phyloP scores from a whole-genome alignment of 192 early-diverging fungal genomes.

The Spizellomyces punctatus region DNA sequence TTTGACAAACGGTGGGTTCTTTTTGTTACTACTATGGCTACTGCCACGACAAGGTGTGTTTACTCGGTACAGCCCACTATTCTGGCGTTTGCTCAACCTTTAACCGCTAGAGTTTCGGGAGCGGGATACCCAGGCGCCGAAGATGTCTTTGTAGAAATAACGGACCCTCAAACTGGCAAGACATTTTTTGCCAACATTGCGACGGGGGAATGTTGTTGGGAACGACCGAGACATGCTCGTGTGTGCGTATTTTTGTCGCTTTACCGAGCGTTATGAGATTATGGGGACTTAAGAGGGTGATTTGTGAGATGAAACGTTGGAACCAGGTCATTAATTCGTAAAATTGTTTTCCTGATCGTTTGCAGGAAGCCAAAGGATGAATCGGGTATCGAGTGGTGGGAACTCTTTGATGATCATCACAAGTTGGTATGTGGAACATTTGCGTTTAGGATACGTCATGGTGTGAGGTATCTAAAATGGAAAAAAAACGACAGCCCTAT shows the following conservation, averaged over 20 bases:
- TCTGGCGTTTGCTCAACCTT: neutral
- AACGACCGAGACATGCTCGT: constrained; percentile 58
- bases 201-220: constrained; percentile 82
- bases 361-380: constrained; percentile 70
- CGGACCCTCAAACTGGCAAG: constrained; percentile 57
- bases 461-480: neutral
- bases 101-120: neutral
- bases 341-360: neutral
- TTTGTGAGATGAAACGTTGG: too few species aligned
- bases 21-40: neutral
- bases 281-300: too few species aligned
- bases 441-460: neutral
- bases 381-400: constrained; percentile 93
- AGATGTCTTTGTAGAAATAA: constrained; percentile 36
- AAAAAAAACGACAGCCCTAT: constrained; percentile 60
- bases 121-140: constrained; percentile 10
- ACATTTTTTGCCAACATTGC: constrained; percentile 57
- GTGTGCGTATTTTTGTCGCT: constrained; percentile 57
- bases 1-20: too few species aligned
- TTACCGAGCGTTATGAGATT: neutral
- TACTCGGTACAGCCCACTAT: neutral
- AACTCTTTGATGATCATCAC: constrained; percentile 84
- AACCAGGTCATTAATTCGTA: too few species aligned
- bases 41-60: constrained; percentile 5
- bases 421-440: constrained; percentile 49